These are phyloP conservation scores for Globisporangium cystogenes DNA, from an alignment of 352 stramenopile genomes.

Conservation along the genomic window DNA sequence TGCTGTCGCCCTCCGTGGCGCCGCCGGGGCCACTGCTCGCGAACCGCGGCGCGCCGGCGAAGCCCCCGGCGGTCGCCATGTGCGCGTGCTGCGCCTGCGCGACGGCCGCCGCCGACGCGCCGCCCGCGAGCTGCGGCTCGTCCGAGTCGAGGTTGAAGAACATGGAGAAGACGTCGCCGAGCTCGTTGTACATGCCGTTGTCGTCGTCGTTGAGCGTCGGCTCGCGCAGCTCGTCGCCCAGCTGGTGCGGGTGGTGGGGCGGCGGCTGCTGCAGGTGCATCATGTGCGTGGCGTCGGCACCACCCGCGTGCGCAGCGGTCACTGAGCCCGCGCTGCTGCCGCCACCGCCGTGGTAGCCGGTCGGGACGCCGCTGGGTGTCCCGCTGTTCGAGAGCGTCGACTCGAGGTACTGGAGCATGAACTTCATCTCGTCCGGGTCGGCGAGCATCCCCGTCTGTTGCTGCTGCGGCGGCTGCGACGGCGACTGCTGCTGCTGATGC, in stretches of 20 bases:
- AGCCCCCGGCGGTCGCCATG: constrained; percentile 1
- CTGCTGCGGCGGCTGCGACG: background rate
- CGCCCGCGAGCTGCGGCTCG: constrained; percentile 9
- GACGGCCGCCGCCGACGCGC: background rate
- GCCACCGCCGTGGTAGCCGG: background rate
- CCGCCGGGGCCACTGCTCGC: background rate
- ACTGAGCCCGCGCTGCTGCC: constrained; percentile 5
- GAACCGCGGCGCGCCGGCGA: constrained; percentile 9
- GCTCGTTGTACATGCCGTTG: constrained; percentile 51
- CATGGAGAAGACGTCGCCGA: constrained; percentile 68
- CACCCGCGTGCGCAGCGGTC: background rate
- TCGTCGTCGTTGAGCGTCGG: constrained; percentile 37
- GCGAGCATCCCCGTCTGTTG: constrained; percentile 1
- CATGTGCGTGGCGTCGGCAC: background rate
- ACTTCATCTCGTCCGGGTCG: constrained; percentile 45
- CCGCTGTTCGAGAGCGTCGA: constrained; percentile 39
- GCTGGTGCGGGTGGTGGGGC: constrained; percentile 10
- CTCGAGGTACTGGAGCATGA: constrained; percentile 62
- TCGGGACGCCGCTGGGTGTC: constrained; percentile 17
- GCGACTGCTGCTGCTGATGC: background rate
- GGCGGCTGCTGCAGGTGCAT: constrained; percentile 14
- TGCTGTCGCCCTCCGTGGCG: constrained; percentile 1
- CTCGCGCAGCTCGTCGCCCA: constrained; percentile 22
- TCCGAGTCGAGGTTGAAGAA: constrained; percentile 65
- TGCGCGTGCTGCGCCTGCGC: constrained; percentile 7